Evolutionary conservation across 805 yeast species (phyloP), one percentile per base, ranked within the genome.

Genomic region (Metschnikowia shivogae): DNA sequence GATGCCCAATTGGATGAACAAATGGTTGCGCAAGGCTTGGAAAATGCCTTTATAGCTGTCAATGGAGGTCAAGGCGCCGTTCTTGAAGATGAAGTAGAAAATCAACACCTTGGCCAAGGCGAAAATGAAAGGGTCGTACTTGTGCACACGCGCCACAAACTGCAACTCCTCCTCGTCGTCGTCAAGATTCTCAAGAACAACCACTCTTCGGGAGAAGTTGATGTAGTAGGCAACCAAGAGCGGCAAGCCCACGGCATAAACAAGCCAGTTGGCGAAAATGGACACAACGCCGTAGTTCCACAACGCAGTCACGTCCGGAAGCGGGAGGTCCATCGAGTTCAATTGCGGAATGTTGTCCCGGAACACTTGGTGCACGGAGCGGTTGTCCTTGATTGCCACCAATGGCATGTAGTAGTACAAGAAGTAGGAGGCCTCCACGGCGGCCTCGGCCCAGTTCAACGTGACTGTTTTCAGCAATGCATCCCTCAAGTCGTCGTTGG

Each of bases 61-160:
- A 30, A 61, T 64, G 45, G 55, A 53, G 45, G 62, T 53, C 60
- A 59, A 62, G 37, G 49, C 61, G 28, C 60, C 68, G 56, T 58
- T 61, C 51, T 64, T 65, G 54, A 62, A 61, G 34, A 66, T 63
- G 44, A 63, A 58, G 55, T 50, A 53, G 47, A 65, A 52, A 36
- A 62, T 56, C 48, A 78, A 55, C 27, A 74, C 59, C 58, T 79
- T 78, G 42, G 68, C 49, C 53, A 80, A 60, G 46, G 75, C 74
- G 60, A 76, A 79, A 39, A 73, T 63, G 50, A 80, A 70, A 34
- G 86, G 84, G 59, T 81, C 86, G 60, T 59, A 72, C 40, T 56
- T 62, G 58, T 70, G 69, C 45, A 65, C 62, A 61, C 76, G 67
- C 29, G 50, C 50, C 11, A 52, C 53, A 29, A 47, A 47, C 8